A percentile compares a stretch with the other conserved stretches of the same genome.
These are phyloP conservation scores for Erodium moschatum DNA, from an alignment of 441 rosid genomes.

Conservation along the genomic window DNA sequence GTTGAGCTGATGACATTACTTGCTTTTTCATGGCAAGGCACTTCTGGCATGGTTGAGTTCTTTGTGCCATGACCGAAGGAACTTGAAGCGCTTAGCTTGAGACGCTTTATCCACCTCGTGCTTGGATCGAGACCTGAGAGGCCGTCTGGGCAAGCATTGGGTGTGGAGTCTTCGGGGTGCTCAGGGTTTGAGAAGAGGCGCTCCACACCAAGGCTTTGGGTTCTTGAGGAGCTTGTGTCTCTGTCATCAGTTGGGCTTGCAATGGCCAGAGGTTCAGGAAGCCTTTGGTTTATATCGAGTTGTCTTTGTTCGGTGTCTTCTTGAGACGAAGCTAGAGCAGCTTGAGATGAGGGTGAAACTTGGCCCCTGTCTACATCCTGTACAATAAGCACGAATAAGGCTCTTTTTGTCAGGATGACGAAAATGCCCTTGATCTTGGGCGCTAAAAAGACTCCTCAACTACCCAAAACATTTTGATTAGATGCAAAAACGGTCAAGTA, in stretches of 20 bases:
- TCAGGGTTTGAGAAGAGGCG: slow-evolving; percentile 35
- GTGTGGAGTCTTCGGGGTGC: slow-evolving; percentile 31
- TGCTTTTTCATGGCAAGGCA: slow-evolving; percentile 35
- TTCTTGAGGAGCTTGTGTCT: slow-evolving; percentile 60
- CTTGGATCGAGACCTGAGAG: slow-evolving; percentile 33
- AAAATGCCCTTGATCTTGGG: no score
- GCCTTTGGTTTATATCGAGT: slow-evolving; percentile 49
- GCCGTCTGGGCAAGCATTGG: slow-evolving; percentile 24
- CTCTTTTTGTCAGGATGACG: no score
- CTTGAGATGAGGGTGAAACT: slow-evolving; percentile 23
- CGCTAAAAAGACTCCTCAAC: no score
- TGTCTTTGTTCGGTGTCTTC: slow-evolving; percentile 28
- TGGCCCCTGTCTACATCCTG: slow-evolving; percentile 31
- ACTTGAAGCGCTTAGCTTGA: slow-evolving; percentile 37
- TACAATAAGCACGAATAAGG: no score
- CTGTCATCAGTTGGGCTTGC: slow-evolving; percentile 32
- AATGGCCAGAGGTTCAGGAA: slow-evolving; percentile 29
- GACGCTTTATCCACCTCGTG: slow-evolving; percentile 84
- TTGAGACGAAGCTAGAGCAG: slow-evolving; percentile 24
- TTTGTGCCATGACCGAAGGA: slow-evolving; percentile 37
- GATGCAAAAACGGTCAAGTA: no score
- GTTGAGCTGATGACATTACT: slow-evolving; percentile 17
- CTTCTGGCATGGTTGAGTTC: slow-evolving; percentile 35
- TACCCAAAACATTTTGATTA: no score
- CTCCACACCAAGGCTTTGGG: slow-evolving; percentile 64